These are phyloP conservation scores for Thelephora ganbajun DNA, from an alignment of 768 basidiomycete species.

Conservation along the genomic window DNA sequence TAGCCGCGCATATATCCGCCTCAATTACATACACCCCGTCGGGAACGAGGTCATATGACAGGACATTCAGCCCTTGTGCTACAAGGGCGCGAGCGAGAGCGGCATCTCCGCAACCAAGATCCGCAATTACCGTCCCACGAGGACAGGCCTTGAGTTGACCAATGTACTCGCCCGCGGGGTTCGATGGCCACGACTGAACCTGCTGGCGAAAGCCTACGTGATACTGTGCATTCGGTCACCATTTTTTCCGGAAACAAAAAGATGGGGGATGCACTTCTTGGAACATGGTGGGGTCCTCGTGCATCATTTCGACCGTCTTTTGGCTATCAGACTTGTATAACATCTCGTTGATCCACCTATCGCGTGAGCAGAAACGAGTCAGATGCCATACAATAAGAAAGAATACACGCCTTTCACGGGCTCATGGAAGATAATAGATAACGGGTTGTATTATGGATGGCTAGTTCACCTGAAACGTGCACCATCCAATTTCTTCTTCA, in stretches of 20 bases:
- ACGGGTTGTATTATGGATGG: no score
- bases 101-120: conserved; percentile 94
- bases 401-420: background rate
- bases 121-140: conserved; percentile 61
- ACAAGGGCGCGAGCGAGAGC: conserved; percentile 64
- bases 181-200: conserved; percentile 86
- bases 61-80: conserved; percentile 50
- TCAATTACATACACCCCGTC: conserved; percentile 67
- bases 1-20: conserved; percentile 70
- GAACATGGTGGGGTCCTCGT: conserved; percentile 66
- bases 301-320: conserved; percentile 71
- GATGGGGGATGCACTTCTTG: conserved; percentile 46
- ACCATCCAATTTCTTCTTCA: conserved; percentile 72
- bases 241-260: background rate
- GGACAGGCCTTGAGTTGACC: conserved; percentile 50
- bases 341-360: conserved; percentile 81
- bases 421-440: background rate
- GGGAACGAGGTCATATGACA: conserved; percentile 74
- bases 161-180: conserved; percentile 80
- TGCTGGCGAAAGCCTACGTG: conserved; percentile 86
- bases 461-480: conserved; percentile 67
- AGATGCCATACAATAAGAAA: background rate
- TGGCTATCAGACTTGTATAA: conserved; percentile 79
- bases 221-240: conserved; percentile 40
- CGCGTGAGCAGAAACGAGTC: background rate